Evolutionary conservation across 768 basidiomycete species (phyloP).

Genomic region (Tulasnella calospora): DNA sequence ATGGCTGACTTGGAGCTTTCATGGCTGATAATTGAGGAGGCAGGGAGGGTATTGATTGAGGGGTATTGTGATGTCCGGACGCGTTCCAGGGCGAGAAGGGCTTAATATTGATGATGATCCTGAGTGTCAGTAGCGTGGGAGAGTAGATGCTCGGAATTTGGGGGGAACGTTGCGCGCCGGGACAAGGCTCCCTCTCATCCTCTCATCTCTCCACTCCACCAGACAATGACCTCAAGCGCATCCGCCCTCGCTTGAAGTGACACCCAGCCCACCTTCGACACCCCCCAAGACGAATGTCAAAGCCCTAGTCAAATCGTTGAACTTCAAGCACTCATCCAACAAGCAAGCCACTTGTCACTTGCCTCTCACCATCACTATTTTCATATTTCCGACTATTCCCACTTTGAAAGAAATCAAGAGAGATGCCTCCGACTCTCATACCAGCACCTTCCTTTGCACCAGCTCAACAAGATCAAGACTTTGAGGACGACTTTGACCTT

Average conservation of each 20-base stretch:
- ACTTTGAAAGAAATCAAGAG: neutral
- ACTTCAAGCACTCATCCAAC: neutral
- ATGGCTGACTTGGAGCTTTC: neutral
- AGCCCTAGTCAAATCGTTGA: neutral
- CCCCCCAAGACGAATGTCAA: neutral
- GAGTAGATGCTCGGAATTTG: neutral
- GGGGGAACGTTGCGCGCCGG: slow-evolving; percentile 2
- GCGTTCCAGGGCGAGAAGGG: neutral
- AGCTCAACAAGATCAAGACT: slow-evolving; percentile 19
- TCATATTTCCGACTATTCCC: neutral
- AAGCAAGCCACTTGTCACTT: neutral
- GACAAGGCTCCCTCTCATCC: neutral
- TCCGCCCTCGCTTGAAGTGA: neutral
- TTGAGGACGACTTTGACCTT: slow-evolving; percentile 78
- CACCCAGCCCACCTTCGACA: neutral
- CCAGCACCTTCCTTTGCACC: slow-evolving; percentile 24
- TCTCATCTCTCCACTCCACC: neutral
- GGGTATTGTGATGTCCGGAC: neutral
- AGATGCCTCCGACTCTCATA: slow-evolving; percentile 25
- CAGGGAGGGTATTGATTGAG: neutral
- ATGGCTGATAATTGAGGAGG: neutral
- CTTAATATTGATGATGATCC: slow-evolving; percentile 1
- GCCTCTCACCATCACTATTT: neutral
- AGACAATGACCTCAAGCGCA: slow-evolving; percentile 1
- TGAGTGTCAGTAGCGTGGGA: neutral